These are phyloP conservation scores for Bullera alba DNA, from an alignment of 768 basidiomycete genomes.

Conservation along the genomic window DNA sequence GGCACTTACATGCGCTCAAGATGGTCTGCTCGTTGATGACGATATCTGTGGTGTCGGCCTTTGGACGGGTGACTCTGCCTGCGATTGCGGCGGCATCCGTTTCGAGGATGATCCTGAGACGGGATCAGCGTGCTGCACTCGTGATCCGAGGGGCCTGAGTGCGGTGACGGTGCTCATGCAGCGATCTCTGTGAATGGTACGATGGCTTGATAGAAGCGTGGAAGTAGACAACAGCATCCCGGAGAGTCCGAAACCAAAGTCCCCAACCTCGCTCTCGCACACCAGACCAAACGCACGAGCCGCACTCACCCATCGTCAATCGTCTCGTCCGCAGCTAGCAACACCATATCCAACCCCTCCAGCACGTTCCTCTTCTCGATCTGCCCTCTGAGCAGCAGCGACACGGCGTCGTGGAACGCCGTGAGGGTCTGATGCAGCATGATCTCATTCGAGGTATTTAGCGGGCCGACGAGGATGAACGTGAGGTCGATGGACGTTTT, in stretches of 20 bases:
- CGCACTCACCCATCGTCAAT: slow-evolving; percentile 89
- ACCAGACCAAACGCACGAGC: too few species aligned
- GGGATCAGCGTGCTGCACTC: neutral
- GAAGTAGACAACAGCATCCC: neutral
- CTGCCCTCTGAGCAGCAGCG: slow-evolving; percentile 77
- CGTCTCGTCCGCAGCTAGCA: slow-evolving; percentile 91
- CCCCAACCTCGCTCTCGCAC: neutral
- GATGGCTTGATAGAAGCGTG: too few species aligned
- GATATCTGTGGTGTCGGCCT: slow-evolving; percentile 88
- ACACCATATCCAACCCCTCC: slow-evolving; percentile 86
- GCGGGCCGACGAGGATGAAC: slow-evolving; percentile 80
- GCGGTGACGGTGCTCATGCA: neutral
- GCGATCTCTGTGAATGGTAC: too few species aligned
- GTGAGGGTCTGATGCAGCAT: slow-evolving; percentile 82
- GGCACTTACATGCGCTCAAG: slow-evolving; percentile 73
- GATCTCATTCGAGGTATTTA: slow-evolving; percentile 81
- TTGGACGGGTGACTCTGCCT: slow-evolving; percentile 82
- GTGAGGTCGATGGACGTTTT: slow-evolving; percentile 92
- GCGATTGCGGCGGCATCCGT: slow-evolving; percentile 95
- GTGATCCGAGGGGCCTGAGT: neutral
- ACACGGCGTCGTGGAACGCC: slow-evolving; percentile 77
- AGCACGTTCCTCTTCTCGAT: slow-evolving; percentile 90
- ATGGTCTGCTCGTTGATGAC: slow-evolving; percentile 98
- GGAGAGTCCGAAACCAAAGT: too few species aligned
- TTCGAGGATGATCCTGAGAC: slow-evolving; percentile 80